Evolutionary conservation across 805 yeast species (phyloP).

Genomic region (Hanseniaspora meyeri): DNA sequence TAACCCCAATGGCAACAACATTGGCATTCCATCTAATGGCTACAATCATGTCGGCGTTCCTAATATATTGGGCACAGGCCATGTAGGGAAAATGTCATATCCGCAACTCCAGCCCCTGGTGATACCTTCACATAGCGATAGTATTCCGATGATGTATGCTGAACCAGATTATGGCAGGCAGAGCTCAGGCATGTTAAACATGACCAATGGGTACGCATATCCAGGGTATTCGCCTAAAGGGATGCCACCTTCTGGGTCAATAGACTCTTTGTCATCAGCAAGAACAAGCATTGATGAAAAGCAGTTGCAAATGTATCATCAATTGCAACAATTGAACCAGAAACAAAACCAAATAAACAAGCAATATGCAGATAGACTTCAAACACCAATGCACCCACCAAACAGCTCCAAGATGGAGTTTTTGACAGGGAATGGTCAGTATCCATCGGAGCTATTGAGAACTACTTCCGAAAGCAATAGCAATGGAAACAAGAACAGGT

Average conservation of each 20-base stretch:
- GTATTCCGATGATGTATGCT: background rate
- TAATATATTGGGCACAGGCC: background rate
- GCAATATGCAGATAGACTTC: background rate
- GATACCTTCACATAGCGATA: background rate
- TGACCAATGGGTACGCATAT: background rate
- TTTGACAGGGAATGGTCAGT: background rate
- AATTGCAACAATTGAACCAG: slow-evolving; percentile 2
- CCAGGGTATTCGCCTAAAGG: slow-evolving; percentile 5
- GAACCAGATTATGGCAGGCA: background rate
- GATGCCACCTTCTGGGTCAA: background rate
- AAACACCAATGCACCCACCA: background rate
- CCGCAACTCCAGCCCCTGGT: background rate
- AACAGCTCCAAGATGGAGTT: background rate
- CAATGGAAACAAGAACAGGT: background rate
- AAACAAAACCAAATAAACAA: slow-evolving; percentile 3
- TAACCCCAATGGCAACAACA: background rate
- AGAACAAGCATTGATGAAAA: slow-evolving; percentile 13
- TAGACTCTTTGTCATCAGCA: slow-evolving; percentile 7
- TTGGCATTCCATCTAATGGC: background rate
- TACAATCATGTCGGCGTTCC: background rate
- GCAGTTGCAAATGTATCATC: slow-evolving; percentile 4
- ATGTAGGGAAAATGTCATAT: background rate
- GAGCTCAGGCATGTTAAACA: background rate
- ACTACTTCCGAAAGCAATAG: background rate
- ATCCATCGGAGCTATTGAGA: background rate